Evolutionary conservation across 306 rosid genomes (phyloP), one percentile per base, ranked within the genome.

Genomic region (Lathyrus sativus): DNA sequence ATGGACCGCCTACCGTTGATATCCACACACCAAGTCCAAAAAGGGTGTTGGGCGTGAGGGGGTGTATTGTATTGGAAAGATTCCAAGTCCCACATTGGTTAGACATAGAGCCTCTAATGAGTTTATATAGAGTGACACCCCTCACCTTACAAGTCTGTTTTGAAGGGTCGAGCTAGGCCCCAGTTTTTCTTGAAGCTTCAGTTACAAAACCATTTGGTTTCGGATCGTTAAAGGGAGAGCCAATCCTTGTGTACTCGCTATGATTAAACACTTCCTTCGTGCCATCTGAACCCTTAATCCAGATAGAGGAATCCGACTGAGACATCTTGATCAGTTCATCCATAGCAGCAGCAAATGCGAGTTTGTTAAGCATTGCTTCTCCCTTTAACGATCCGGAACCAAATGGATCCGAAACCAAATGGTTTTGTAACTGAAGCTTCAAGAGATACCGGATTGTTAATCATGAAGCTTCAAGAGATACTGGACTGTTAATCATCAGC

Each of bases 341-440:
- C 98, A 93, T 90, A 46, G 98, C 88, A n/a, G n/a, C 88, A 38
- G 70, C 72, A 65, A 78, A 9, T 2, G 96, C 98, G 41, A 90
- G 79, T 37, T 90, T 81, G 0, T 76, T 3, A 39, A 77, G 73
- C 80, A 78, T 76, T 11, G 90, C 41, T 67, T 73, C 31, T 88
- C 90, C 4, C 44, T 86, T 78, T 74, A 56, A 68, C 26, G 62
- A 83, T 49, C 51, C 80, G 6, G 82, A 80, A 67, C 86, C 86
- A 0, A 26, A 18, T 43, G 80, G 62, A 83, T 49, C 51, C 80
- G 6, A 84, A 80, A 67, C 86, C 86, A 0, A 26, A 18, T 43
- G 79, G 83, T 56, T 81, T 65, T 81, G 86, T 78, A 17, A 68
- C 88, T 15, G 96, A 90, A 43, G 96, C 85, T 13, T 71, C 97